A percentile compares a stretch with the other conserved stretches of the same genome.
These are phyloP conservation scores for Neophaeococcomyces aloes DNA, from an alignment of 2,329 filamentous ascomycete species.

Conservation along the genomic window DNA sequence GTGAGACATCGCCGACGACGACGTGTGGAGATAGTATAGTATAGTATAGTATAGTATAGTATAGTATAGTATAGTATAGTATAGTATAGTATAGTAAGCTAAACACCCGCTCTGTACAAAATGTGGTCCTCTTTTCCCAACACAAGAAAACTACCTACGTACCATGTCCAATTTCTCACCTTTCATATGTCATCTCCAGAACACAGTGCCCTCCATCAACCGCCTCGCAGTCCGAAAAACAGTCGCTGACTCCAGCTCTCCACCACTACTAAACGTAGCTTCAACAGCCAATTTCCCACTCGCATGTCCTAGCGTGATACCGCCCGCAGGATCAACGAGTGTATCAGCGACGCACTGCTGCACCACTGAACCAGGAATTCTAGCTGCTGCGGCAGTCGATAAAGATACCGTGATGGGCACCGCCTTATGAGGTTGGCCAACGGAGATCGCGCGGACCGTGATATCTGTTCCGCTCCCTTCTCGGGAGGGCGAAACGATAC, in stretches of 20 bases:
- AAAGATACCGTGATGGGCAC: conserved; percentile 47
- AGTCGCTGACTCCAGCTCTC: conserved; percentile 9
- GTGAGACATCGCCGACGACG: too few species aligned
- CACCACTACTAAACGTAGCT: conserved; percentile 27
- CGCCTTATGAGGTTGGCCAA: conserved; percentile 46
- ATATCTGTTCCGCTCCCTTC: conserved; percentile 24
- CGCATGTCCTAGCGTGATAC: conserved; percentile 38
- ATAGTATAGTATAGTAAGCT: too few species aligned
- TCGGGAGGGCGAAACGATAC: conserved; percentile 37
- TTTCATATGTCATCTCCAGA: conserved; percentile 2
- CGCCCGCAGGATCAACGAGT: too few species aligned
- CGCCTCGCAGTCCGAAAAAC: conserved; percentile 1
- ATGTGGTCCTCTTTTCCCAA: too few species aligned
- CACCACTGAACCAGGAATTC: conserved; percentile 32
- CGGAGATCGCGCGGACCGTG: conserved; percentile 39
- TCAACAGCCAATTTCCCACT: conserved; percentile 37
- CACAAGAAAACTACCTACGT: too few species aligned
- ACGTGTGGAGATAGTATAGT: too few species aligned
- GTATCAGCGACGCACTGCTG: conserved; percentile 25
- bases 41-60: too few species aligned
- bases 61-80: too few species aligned
- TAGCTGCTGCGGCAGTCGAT: conserved; percentile 38
- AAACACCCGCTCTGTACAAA: too few species aligned
- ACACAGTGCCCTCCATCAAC: conserved; percentile 2
- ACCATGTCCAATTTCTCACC: too few species aligned